These are phyloP conservation scores for Paramecium caudatum DNA, from an alignment of 73 alveolate species.

Conservation along the genomic window DNA sequence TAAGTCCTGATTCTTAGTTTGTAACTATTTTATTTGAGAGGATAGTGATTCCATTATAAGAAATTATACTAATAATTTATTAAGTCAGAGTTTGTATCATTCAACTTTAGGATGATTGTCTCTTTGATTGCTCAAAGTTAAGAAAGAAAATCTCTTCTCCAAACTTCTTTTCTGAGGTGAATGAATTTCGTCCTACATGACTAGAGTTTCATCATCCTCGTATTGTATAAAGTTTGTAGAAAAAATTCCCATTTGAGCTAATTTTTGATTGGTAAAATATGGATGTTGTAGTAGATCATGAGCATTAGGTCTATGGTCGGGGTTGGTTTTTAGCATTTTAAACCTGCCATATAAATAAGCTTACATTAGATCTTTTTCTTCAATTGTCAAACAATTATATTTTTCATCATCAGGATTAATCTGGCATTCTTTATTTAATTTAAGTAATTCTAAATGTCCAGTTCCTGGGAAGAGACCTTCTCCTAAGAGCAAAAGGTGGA, in stretches of 20 bases:
- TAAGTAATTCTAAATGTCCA: constrained; percentile 42
- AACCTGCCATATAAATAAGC: not conserved
- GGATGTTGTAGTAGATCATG: constrained; percentile 3
- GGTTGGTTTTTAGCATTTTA: constrained; percentile 30
- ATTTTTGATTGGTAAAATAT: constrained; percentile 24
- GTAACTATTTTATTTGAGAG: not conserved
- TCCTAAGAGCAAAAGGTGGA: constrained; percentile 56
- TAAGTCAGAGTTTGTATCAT: not conserved
- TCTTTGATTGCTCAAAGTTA: constrained; percentile 5
- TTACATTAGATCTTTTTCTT: constrained; percentile 34
- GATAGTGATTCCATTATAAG: constrained; percentile 18
- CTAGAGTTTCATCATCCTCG: constrained; percentile 12
- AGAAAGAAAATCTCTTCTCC: constrained; percentile 38
- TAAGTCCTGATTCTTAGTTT: not conserved
- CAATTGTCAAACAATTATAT: not conserved
- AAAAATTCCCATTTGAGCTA: not conserved
- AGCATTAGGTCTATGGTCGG: constrained; percentile 23
- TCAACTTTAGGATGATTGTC: not conserved
- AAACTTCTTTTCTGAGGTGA: not conserved
- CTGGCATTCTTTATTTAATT: constrained; percentile 40
- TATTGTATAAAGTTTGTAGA: not conserved
- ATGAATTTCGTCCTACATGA: constrained; percentile 4
- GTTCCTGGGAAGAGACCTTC: constrained; percentile 50
- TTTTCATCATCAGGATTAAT: constrained; percentile 2
- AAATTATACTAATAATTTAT: not conserved